Base-by-base conservation (phyloP, 108 stramenopile species). In the Skeletonema menzelii region DNA sequence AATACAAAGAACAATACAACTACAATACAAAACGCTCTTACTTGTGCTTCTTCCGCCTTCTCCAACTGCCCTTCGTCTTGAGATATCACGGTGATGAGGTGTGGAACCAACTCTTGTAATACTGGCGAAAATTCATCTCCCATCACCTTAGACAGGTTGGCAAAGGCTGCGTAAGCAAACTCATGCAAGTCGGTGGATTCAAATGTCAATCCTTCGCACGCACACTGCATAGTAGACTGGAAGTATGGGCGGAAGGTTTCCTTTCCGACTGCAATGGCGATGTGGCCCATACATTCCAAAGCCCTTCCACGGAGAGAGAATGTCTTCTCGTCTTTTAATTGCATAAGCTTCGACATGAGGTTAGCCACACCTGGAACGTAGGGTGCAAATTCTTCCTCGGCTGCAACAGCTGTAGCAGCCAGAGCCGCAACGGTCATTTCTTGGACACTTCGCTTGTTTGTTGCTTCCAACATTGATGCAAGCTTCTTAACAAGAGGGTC, bases 231-330 rank as follows among this genome's bases (percentile, higher is more conserved):
- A 19, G 97, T 96, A n/a, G 66, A 65, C 31, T 86, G 72, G 59
- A 97, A 94, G 85, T 99, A 99, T 15, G 97, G 98, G 47, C 94
- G 91, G 82, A 99, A 99, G 57, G 83, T 75, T 15, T 97, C 97
- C 40, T 87, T 86, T 22, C 95, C 97, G 12, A 99, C 97, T 14
- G 97, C 98, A 70, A 97, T 92, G 24, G 97, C 98, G 81, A 99
- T 97, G 85, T 98, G 97, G n/a, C 98, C 98, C 97, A 98, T 97
- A 73, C 97, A 97, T 79, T 99, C 98, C 81, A 99, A 65, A 8
- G 97, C 97, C 4, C 98, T 83, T 8, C 98, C 98, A 55, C 97
- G 92, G 27, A 99, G 84, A 24, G 88, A 86, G 75, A 79, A 92
- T 65, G 85, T 63, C 53, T 79, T 76, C 59, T 95, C 94, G 57